These are phyloP conservation scores for Xylaria sp. DNA, from an alignment of 2,329 filamentous ascomycete species.

Conservation along the genomic window DNA sequence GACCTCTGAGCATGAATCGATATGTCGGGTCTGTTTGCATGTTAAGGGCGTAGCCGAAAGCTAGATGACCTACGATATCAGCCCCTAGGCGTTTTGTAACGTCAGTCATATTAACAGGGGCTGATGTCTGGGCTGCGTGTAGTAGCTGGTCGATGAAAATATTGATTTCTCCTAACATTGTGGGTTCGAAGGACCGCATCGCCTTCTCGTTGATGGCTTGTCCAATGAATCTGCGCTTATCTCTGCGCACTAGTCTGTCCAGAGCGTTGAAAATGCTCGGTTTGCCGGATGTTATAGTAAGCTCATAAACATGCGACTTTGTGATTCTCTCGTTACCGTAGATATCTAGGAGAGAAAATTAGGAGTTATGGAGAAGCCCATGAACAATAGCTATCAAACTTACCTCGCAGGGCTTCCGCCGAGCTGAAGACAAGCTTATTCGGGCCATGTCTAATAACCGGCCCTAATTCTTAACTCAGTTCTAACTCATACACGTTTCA, in stretches of 20 bases:
- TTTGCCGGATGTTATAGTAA: constrained; percentile 15
- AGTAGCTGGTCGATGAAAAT: constrained; percentile 28
- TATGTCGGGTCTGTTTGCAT: constrained; percentile 33
- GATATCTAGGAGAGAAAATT: constrained; percentile 24
- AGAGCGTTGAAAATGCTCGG: constrained; percentile 33
- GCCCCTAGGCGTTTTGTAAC: constrained; percentile 30
- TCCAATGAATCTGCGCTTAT: constrained; percentile 32
- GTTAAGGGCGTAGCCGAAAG: constrained; percentile 39
- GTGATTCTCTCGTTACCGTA: constrained; percentile 36
- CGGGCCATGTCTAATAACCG: constrained; percentile 34
- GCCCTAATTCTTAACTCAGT: constrained; percentile 15
- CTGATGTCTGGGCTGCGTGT: not conserved
- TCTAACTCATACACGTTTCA: not conserved
- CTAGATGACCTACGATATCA: constrained; percentile 37
- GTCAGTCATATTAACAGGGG: constrained; percentile 37
- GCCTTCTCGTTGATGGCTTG: constrained; percentile 35
- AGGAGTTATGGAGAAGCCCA: not conserved
- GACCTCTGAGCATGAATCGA: constrained; percentile 29
- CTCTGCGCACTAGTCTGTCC: constrained; percentile 23
- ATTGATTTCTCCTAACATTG: constrained; percentile 38
- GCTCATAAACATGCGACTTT: constrained; percentile 33
- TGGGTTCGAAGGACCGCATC: constrained; percentile 42
- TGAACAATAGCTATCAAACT: not conserved
- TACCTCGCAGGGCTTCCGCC: constrained; percentile 28
- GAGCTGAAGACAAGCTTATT: constrained; percentile 35